Evolutionary conservation across 2,329 filamentous ascomycete species (phyloP).

Genomic region (Calonectria leucothoes): DNA sequence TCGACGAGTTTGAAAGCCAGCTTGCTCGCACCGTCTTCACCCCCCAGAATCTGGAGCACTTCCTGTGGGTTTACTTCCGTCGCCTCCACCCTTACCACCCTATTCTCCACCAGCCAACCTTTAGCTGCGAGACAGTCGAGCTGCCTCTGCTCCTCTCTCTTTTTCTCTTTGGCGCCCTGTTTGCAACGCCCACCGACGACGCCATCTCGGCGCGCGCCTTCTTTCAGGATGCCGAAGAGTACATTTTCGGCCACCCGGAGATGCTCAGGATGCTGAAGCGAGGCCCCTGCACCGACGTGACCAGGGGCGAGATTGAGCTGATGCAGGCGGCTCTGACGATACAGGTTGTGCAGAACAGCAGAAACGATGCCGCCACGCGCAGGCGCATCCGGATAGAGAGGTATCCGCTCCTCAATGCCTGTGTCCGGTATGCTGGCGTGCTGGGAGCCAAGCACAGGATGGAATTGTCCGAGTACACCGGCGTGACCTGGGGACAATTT

Average conservation of each 20-base stretch:
- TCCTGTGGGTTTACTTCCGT: constrained; percentile 12
- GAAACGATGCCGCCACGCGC: constrained; percentile 2
- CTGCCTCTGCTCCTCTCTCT: constrained; percentile 13
- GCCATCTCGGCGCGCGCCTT: constrained; percentile 18
- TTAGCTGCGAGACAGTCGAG: constrained; percentile 3
- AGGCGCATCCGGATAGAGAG: constrained; percentile 13
- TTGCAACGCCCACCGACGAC: constrained; percentile 10
- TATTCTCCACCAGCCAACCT: constrained; percentile 17
- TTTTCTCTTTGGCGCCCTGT: constrained; percentile 16
- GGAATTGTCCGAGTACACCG: background rate
- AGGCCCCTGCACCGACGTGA: background rate
- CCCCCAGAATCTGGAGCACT: constrained; percentile 15
- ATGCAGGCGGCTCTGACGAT: constrained; percentile 20
- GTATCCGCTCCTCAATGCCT: background rate
- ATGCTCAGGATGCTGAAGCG: background rate
- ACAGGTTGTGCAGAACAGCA: constrained; percentile 12
- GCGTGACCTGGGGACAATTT: constrained; percentile 10
- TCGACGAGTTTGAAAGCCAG: background rate
- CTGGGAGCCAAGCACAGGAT: constrained; percentile 7
- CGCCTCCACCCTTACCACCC: constrained; percentile 18
- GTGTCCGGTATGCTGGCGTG: constrained; percentile 5
- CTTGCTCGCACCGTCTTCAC: constrained; percentile 21
- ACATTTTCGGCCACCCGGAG: background rate
- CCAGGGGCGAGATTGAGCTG: background rate
- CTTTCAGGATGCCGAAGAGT: constrained; percentile 18